Conservation (phyloP, 352 stramenopile species). For the Pythium brassicae region DNA sequence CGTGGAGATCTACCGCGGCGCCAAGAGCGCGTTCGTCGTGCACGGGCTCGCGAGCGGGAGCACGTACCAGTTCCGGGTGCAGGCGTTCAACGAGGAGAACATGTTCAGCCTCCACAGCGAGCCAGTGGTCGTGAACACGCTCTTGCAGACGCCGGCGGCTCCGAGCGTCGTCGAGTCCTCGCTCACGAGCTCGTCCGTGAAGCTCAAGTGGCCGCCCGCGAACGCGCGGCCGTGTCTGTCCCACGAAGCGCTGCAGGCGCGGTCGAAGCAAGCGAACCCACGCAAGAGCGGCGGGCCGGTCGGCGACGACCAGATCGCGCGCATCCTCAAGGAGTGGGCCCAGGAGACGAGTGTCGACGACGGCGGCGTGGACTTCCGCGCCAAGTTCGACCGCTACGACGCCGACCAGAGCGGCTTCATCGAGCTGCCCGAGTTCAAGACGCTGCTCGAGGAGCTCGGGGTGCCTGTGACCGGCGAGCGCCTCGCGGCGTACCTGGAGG, state of each 20-base stretch:
- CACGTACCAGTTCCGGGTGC: slow-evolving; percentile 89
- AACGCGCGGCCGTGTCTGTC: slow-evolving; percentile 44
- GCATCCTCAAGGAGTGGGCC: slow-evolving; percentile 82
- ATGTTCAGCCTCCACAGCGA: slow-evolving; percentile 66
- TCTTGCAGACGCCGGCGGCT: slow-evolving; percentile 62
- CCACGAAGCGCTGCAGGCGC: slow-evolving; percentile 37
- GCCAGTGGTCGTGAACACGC: slow-evolving; percentile 77
- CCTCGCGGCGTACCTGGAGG: slow-evolving; percentile 75
- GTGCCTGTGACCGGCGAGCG: slow-evolving; percentile 76
- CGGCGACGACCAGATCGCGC: slow-evolving; percentile 56
- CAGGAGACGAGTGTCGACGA: slow-evolving; percentile 77
- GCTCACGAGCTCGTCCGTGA: slow-evolving; percentile 20
- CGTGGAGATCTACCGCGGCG: slow-evolving; percentile 80
- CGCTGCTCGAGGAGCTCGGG: slow-evolving; percentile 82
- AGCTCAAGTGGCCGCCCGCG: slow-evolving; percentile 46
- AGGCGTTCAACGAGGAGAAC: slow-evolving; percentile 77
- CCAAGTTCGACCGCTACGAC: slow-evolving; percentile 76
- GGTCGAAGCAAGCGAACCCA: slow-evolving; percentile 21
- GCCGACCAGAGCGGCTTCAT: slow-evolving; percentile 65
- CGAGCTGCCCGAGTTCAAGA: slow-evolving; percentile 83
- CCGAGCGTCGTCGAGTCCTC: slow-evolving; percentile 34
- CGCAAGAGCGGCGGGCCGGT: slow-evolving; percentile 21
- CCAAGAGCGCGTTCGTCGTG: slow-evolving; percentile 62
- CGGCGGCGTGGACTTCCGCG: slow-evolving; percentile 61
- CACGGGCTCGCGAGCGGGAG: slow-evolving; percentile 74